Percentiles rank a stretch among this genome's conserved stretches.
phyloP scores from a whole-genome alignment of 768 basidiomycete species.

The Russula emetica region DNA sequence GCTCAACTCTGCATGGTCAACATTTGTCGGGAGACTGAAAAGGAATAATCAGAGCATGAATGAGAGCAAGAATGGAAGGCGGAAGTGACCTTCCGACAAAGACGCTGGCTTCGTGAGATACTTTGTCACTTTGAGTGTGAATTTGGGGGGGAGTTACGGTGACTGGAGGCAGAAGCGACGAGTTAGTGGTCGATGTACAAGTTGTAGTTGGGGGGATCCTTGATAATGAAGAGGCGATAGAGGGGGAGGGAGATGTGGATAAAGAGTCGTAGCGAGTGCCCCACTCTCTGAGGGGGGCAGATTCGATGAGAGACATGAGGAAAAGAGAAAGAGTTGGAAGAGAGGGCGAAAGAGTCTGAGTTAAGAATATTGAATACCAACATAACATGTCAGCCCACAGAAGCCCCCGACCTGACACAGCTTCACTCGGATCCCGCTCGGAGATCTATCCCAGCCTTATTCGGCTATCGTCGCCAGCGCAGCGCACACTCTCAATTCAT shows the following conservation, averaged over 20 bases:
- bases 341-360: conserved; percentile 11
- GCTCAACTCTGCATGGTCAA: conserved; percentile 61
- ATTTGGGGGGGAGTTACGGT: conserved; percentile 27
- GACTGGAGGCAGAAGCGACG: conserved; percentile 30
- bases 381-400: conserved; percentile 14
- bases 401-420: conserved; percentile 8
- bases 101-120: conserved; percentile 72
- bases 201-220: conserved; percentile 8
- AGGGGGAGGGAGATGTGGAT: conserved; percentile 45
- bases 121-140: conserved; percentile 36
- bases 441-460: conserved; percentile 13
- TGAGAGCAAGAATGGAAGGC: conserved; percentile 10
- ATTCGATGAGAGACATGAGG: conserved; percentile 44
- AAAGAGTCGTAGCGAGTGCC: conserved; percentile 71
- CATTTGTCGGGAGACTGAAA: conserved; percentile 60
- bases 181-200: conserved; percentile 18
- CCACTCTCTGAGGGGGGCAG: conserved; percentile 49
- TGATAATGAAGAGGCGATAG: conserved; percentile 31
- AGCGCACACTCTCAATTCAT: neutral
- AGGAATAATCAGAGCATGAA: conserved; percentile 23
- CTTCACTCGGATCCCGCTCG: conserved; percentile 20
- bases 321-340: conserved; percentile 1
- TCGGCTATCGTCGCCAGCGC: conserved; percentile 12
- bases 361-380: conserved; percentile 25
- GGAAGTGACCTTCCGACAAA: conserved; percentile 72